Percentiles rank a stretch among this genome's conserved stretches.
These are phyloP conservation scores for Blastocystis sp. DNA, from an alignment of 352 stramenopile genomes.

Conservation along the genomic window DNA sequence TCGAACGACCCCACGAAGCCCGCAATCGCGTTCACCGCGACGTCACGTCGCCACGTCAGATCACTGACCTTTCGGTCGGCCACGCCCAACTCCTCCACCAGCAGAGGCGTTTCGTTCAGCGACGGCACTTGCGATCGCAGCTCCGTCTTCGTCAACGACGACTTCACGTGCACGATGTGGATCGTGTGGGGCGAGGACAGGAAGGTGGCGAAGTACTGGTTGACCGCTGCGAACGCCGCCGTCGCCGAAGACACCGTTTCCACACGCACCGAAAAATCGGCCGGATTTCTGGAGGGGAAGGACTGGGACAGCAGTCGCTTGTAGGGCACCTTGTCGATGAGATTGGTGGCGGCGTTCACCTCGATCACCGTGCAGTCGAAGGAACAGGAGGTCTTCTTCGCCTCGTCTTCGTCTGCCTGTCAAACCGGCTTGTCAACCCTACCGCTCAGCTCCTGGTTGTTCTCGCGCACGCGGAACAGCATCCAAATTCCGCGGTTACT, in stretches of 20 bases:
- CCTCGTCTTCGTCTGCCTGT: slow-evolving; percentile 15
- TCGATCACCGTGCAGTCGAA: slow-evolving; percentile 32
- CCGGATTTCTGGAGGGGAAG: background rate
- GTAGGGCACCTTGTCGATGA: slow-evolving; percentile 42
- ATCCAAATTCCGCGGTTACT: slow-evolving; percentile 44
- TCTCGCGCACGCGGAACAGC: slow-evolving; percentile 41
- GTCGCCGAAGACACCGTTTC: background rate
- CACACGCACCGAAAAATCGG: background rate
- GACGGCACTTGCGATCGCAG: slow-evolving; percentile 84
- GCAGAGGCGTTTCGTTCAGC: slow-evolving; percentile 89
- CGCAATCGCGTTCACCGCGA: slow-evolving; percentile 2
- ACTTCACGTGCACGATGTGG: slow-evolving; percentile 83
- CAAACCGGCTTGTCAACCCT: background rate
- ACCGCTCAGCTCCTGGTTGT: slow-evolving; percentile 20
- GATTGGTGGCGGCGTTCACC: slow-evolving; percentile 1
- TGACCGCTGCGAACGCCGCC: background rate
- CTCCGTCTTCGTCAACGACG: slow-evolving; percentile 79
- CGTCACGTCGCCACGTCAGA: slow-evolving; percentile 22
- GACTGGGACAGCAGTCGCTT: slow-evolving; percentile 8
- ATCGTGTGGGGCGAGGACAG: slow-evolving; percentile 73
- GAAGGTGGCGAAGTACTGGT: slow-evolving; percentile 15
- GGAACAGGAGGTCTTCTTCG: slow-evolving; percentile 8
- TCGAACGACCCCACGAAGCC: slow-evolving; percentile 54
- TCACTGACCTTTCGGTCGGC: slow-evolving; percentile 23
- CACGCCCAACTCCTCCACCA: slow-evolving; percentile 58